phyloP scores from a whole-genome alignment of 177 flowering plant species.

The Vitis hybrid region DNA sequence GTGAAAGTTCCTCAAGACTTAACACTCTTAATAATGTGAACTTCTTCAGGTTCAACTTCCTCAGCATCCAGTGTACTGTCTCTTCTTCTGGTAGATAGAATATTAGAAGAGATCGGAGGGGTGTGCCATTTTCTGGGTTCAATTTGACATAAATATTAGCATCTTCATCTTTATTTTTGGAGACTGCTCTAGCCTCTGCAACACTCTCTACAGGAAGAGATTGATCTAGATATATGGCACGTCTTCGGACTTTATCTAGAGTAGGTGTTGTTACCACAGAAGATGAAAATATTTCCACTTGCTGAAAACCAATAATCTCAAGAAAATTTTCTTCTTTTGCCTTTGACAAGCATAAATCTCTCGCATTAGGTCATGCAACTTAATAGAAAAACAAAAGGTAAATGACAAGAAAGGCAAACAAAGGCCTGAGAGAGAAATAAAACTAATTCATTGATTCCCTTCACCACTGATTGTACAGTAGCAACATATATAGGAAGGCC shows the following conservation, averaged over 20 bases:
- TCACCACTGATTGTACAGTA: no score
- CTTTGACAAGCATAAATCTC: conserved; percentile 18
- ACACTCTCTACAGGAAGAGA: no score
- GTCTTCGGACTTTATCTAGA: neutral
- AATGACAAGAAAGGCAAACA: no score
- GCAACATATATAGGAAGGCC: no score
- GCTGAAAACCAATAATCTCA: neutral
- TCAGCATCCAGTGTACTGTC: neutral
- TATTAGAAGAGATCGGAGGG: neutral
- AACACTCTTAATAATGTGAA: conserved; percentile 4
- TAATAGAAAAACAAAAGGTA: no score
- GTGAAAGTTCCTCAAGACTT: neutral
- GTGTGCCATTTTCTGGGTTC: neutral
- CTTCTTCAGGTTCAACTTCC: neutral
- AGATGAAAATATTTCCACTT: neutral
- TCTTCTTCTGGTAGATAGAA: neutral
- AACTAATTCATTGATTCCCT: no score
- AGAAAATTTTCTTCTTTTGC: conserved; percentile 6
- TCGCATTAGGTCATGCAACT: conserved; percentile 19
- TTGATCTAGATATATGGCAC: neutral
- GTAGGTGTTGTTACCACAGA: neutral
- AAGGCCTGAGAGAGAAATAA: no score
- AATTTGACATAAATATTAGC: neutral
- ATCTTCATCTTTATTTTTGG: neutral
- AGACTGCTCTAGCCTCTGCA: neutral